Evolutionary conservation across 106 monocot species (phyloP).

Genomic region (Dendrobium chrysotoxum): DNA sequence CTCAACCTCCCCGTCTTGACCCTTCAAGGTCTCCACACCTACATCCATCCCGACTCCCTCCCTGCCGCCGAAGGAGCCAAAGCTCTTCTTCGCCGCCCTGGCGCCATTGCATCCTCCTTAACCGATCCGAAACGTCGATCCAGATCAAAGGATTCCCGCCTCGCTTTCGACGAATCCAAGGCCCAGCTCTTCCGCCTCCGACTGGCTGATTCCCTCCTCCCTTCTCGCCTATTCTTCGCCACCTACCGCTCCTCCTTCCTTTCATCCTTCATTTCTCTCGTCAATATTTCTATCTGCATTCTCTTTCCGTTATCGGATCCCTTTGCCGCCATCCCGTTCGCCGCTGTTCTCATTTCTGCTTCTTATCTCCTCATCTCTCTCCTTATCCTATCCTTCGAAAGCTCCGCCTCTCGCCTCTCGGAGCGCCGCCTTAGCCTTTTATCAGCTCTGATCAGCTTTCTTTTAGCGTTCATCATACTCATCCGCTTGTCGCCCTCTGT

Average conservation of each 20-base stretch:
- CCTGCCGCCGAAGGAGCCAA: constrained; percentile 24
- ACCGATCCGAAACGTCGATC: neutral
- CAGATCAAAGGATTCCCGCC: constrained; percentile 6
- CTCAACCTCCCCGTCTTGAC: constrained; percentile 37
- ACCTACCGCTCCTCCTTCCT: constrained; percentile 25
- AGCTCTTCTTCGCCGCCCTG: constrained; percentile 47
- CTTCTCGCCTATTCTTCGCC: constrained; percentile 35
- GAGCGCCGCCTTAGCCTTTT: constrained; percentile 19
- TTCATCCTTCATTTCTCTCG: constrained; percentile 22
- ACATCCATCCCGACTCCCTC: constrained; percentile 57
- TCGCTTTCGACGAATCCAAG: constrained; percentile 25
- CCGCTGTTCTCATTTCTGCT: constrained; percentile 14
- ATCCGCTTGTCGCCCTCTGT: constrained; percentile 21
- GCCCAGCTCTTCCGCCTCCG: constrained; percentile 58
- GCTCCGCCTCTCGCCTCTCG: constrained; percentile 24
- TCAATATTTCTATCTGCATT: constrained; percentile 22
- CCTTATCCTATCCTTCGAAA: constrained; percentile 23
- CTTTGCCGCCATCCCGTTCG: constrained; percentile 6
- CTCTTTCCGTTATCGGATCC: constrained; percentile 7
- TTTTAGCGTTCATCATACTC: constrained; percentile 11
- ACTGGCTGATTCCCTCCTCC: constrained; percentile 41
- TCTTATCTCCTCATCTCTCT: constrained; percentile 21
- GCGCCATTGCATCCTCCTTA: neutral
- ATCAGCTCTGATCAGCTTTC: constrained; percentile 24
- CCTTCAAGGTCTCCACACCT: constrained; percentile 56